Percentiles rank a stretch among this genome's conserved stretches.
phyloP scores from a whole-genome alignment of 495 filamentous ascomycete species.

The Darksidea phi region DNA sequence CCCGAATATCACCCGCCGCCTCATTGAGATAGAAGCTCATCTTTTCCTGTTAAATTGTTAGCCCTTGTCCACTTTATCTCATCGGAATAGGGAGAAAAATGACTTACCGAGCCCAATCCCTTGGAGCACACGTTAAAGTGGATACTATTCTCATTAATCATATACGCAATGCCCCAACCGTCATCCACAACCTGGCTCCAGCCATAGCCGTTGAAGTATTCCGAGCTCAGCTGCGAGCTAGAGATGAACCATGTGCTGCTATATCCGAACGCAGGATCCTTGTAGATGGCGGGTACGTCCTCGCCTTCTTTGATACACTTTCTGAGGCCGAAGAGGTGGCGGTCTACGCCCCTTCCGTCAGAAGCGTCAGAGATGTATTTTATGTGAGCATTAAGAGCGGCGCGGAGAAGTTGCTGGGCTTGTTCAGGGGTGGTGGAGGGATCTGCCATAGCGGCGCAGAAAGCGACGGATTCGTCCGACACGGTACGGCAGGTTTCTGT shows the following conservation, averaged over 20 bases:
- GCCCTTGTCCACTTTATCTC: neutral
- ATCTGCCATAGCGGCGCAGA: slow-evolving; percentile 82
- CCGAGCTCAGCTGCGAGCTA: slow-evolving; percentile 84
- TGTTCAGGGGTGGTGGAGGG: slow-evolving; percentile 58
- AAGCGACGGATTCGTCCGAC: slow-evolving; percentile 87
- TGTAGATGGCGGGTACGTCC: slow-evolving; percentile 75
- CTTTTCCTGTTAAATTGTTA: slow-evolving; percentile 53
- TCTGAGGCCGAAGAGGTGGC: slow-evolving; percentile 96
- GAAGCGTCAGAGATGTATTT: slow-evolving; percentile 86
- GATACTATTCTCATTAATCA: slow-evolving; percentile 98
- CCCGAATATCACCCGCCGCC: slow-evolving; percentile 85
- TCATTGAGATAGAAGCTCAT: slow-evolving; percentile 96
- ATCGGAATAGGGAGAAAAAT: neutral
- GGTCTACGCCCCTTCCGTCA: slow-evolving; percentile 91
- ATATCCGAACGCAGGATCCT: slow-evolving; percentile 84
- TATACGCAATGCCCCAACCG: slow-evolving; percentile 97
- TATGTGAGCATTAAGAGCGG: slow-evolving; percentile 76
- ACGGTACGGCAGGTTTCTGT: slow-evolving; percentile 95
- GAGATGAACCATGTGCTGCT: slow-evolving; percentile 85
- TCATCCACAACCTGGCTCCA: slow-evolving; percentile 98
- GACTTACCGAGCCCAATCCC: slow-evolving; percentile 65
- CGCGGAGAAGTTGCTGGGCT: slow-evolving; percentile 70
- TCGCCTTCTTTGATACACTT: slow-evolving; percentile 80
- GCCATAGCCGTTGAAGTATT: slow-evolving; percentile 99
- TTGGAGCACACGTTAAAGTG: slow-evolving; percentile 99